Evolutionary conservation across 805 yeast species (phyloP), one percentile per base, ranked within the genome.

Genomic region (Saitoella complicata): DNA sequence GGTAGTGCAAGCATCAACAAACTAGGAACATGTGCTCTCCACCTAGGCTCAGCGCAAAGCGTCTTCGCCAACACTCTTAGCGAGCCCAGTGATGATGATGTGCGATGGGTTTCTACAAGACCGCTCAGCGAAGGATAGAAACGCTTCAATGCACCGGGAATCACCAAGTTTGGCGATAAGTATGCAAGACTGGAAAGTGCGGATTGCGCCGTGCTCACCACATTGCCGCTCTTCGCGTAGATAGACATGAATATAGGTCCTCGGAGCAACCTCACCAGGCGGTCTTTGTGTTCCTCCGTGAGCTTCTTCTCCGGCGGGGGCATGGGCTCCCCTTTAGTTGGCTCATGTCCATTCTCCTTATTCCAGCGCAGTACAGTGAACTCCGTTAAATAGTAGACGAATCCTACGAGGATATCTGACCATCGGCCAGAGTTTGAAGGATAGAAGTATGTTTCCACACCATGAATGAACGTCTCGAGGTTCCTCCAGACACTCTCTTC

Each of bases 341-440:
- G 21, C 21, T 21, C 21, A 21, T 21, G 21, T 2, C 58, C 52
- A 5, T 53, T 53, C 43, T 64, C 63, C 32, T 58, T 44, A 40
- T 59, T 57, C 59, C 71, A 43, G 57, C 70, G 39, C 55, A 60
- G 40, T 4, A 54, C 44, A 38, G 61, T 61, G 34, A 52, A 43
- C 29, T 54, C 59, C 0, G 77, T 71, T 43, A 84, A 62, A 39
- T 75, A 71, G 48, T 71, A 69, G n/a, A 81, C 64, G 31, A 82
- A 70, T 46, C 73, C 73, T 0, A 93, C 70, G 32, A 88, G 72
- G 4, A 78, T 65, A 31, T 70, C 61, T 0, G 94, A 72, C 96
- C 97, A 87, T n/a, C 71, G 70, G 0, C 95, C 97, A n/a, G 69
- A 60, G 58, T 87, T 87, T 0, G 97, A 86, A 5, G 98, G 98